Evolutionary conservation across 1,139 yeast species (phyloP), one percentile per base, ranked within the genome.

Genomic region (Candida tetrigidarum): DNA sequence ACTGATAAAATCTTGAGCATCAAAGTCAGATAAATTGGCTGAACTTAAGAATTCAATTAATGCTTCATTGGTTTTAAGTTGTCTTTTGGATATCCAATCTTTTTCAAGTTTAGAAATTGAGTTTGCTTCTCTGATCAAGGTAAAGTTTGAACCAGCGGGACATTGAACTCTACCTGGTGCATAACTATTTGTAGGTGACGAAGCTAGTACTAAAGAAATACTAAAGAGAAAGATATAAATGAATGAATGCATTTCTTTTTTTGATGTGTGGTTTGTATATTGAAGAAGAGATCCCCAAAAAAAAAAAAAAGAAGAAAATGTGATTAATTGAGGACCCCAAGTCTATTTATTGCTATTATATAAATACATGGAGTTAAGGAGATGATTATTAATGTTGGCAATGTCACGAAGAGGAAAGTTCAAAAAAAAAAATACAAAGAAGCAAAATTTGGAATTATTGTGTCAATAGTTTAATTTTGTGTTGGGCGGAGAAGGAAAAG

Each of bases 111-210:
- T 41, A 0, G 67, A 60, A 10, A 71, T 49, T 12, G 51, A 53
- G 2, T 44, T 44, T 3, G 76, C 77, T 33, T 59, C 63, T 50
- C 78, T 52, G 2, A 60, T 44, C 22, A 66, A 36, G 2, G 46
- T 37, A 5, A 42, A 43, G 1, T 28, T 37, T n/a, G 34, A 27
- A 28, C 20, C n/a, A 10, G 15, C 50, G 0, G 89, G 89, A 58
- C 93, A 86, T 4, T 73, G 62, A 5, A 81, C 82, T 14, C 60
- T 58, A 1, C 79, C 83, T 4, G 95, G 93, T 0, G 87, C 87
- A 57, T 85, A 86, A 1, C 81, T 72, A 41, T 77, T 76, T 0
- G 37, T 25, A 9, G 41, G 23, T 9, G 36, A 37, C 3, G 39
- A 37, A 6, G 34, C 40, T 10, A 37, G 19, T 4, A 20, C 19